Evolutionary conservation across 495 filamentous ascomycete genomes (phyloP), one percentile per base, ranked within the genome.

Genomic region (Achaetomiella virescens): DNA sequence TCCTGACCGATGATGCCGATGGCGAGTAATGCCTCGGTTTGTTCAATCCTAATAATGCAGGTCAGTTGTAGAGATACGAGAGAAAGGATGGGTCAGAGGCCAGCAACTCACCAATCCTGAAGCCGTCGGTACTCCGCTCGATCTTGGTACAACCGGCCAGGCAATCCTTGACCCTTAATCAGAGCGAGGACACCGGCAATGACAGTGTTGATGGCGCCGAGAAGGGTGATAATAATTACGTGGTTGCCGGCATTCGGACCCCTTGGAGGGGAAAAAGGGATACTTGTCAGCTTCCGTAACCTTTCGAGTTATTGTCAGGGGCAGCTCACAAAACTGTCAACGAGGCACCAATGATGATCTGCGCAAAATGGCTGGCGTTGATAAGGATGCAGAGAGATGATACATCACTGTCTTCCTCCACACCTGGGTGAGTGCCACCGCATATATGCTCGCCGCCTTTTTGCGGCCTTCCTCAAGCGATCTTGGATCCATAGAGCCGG

Each of bases 201-300:
- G n/a, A 77, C 67, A 1, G 76, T 80, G 55, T 78, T 80, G 50
- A 73, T 18, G 1, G 74, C 77, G 7, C 77, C 77, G 4, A 78
- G 65, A 17, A 73, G 35, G 1, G 76, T 80, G 43, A 80, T 74
- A 25, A 62, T 48, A 2, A 64, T 38, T 15, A 67, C 59, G 54
- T 77, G 69, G 15, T 68, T 51, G 0, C 60, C 68, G 2, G 74
- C 75, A 12, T 58, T 57, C 3, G 77, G 70, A 0, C 77, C 76
- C 20, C 62, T 64, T 10, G 15, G 3, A 8, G 24, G 27, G 6
- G 38, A 37, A n/a, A 15, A 33, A 22, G 15, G 15, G 14, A 12
- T 6, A 17, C 20, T 45, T 37, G 5, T 18, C 20, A 17, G 33
- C 22, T 35, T 27, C 35, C 46, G 31, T 36, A 41, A n/a, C 24